These are phyloP conservation scores for Colletotrichum abscissum DNA, from an alignment of 2,329 filamentous ascomycete species.

Conservation along the genomic window DNA sequence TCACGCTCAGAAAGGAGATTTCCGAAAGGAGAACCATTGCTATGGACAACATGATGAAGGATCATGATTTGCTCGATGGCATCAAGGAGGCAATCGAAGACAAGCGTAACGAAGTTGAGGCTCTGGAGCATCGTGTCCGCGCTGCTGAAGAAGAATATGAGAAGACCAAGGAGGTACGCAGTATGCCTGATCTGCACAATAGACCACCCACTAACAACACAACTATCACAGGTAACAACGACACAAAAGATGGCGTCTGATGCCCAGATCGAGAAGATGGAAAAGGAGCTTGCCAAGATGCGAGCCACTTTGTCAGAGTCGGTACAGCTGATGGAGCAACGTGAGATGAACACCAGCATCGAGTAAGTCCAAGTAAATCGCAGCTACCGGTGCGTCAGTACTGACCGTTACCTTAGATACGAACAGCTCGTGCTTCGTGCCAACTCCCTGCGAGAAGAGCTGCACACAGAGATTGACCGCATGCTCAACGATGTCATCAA, in stretches of 20 bases:
- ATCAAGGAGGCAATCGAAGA: slow-evolving; percentile 98
- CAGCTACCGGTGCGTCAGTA: neutral
- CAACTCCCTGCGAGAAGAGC: slow-evolving; percentile 88
- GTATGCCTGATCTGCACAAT: neutral
- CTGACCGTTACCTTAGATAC: slow-evolving; percentile 66
- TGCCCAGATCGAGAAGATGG: slow-evolving; percentile 97
- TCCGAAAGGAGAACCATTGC: slow-evolving; percentile 86
- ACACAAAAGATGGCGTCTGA: slow-evolving; percentile 91
- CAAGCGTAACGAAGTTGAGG: slow-evolving; percentile 91
- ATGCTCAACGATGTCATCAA: slow-evolving; percentile 98
- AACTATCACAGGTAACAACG: slow-evolving; percentile 64
- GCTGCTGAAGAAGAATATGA: slow-evolving; percentile 95
- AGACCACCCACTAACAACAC: neutral
- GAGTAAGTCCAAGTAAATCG: slow-evolving; percentile 70
- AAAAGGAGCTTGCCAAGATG: slow-evolving; percentile 97
- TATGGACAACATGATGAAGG: slow-evolving; percentile 92
- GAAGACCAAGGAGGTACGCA: slow-evolving; percentile 81
- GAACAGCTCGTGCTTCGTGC: slow-evolving; percentile 90
- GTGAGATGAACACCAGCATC: slow-evolving; percentile 96
- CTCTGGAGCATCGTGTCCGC: slow-evolving; percentile 86
- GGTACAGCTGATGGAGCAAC: slow-evolving; percentile 91
- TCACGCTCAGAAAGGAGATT: slow-evolving; percentile 86
- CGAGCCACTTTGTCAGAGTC: slow-evolving; percentile 84
- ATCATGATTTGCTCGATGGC: slow-evolving; percentile 91
- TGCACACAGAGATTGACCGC: slow-evolving; percentile 96